Evolutionary conservation across 2,329 filamentous ascomycete species (phyloP).

Genomic region (Ustulina deusta): DNA sequence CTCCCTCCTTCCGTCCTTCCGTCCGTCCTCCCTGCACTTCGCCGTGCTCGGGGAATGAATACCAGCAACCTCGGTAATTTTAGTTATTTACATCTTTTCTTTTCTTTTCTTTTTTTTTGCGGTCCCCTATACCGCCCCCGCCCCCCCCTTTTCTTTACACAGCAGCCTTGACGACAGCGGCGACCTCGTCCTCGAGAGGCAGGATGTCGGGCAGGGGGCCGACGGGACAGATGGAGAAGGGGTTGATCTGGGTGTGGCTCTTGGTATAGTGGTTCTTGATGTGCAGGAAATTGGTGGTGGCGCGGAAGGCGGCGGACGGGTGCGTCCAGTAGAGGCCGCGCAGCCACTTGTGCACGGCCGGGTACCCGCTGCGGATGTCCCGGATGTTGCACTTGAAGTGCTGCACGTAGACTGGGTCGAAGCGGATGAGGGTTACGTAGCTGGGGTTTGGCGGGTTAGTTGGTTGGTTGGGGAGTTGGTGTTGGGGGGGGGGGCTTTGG

Average conservation of each 20-base stretch:
- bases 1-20: too few relatives aligned
- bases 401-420: conserved; percentile 80
- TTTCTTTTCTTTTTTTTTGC: background rate
- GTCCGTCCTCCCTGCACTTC: too few relatives aligned
- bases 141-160: background rate
- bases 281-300: conserved; percentile 92
- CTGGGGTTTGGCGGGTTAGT: conserved; percentile 34
- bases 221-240: conserved; percentile 80
- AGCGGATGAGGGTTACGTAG: conserved; percentile 51
- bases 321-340: conserved; percentile 84
- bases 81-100: too few relatives aligned
- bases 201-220: conserved; percentile 88
- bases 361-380: conserved; percentile 87
- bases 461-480: too few relatives aligned
- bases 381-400: conserved; percentile 89
- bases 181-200: conserved; percentile 80
- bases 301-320: conserved; percentile 72
- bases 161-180: conserved; percentile 60
- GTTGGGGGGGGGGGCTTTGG: background rate
- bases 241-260: conserved; percentile 75
- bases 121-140: background rate
- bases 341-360: conserved; percentile 83
- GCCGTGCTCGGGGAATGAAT: too few relatives aligned
- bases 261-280: conserved; percentile 83
- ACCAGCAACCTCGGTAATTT: too few relatives aligned